phyloP scores from a whole-genome alignment of 805 yeast species.

The Pichia cephalocereana region DNA sequence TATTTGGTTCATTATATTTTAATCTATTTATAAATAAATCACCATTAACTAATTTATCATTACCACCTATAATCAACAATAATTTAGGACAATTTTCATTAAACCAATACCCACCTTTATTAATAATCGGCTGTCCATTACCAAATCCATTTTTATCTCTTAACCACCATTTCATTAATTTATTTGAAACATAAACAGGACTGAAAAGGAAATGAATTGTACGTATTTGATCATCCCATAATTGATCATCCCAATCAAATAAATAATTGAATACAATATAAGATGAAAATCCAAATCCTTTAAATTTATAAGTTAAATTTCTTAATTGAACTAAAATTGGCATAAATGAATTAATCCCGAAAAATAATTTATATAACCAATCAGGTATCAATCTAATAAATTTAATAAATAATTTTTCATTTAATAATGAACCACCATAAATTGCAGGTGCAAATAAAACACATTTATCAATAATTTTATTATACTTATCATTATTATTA shows the following conservation, averaged over 20 bases:
- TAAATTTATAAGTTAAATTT: conserved; percentile 34
- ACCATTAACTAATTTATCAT: conserved; percentile 75
- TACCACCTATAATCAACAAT: conserved; percentile 59
- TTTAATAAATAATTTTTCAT: conserved; percentile 50
- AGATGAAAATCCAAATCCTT: conserved; percentile 54
- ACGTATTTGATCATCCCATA: conserved; percentile 64
- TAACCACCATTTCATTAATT: conserved; percentile 91
- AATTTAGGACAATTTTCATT: conserved; percentile 44
- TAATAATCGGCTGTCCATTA: conserved; percentile 36
- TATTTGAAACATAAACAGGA: conserved; percentile 73
- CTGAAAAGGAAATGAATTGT: conserved; percentile 76
- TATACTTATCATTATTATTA: not conserved
- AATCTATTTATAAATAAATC: conserved; percentile 57
- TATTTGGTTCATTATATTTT: conserved; percentile 45
- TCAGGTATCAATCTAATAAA: conserved; percentile 49
- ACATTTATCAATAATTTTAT: conserved; percentile 42
- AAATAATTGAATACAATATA: conserved; percentile 80
- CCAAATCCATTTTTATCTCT: conserved; percentile 20
- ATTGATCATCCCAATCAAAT: conserved; percentile 76
- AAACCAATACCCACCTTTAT: conserved; percentile 49
- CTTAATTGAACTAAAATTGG: conserved; percentile 64
- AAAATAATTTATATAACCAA: conserved; percentile 37
- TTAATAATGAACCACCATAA: conserved; percentile 71
- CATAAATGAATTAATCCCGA: conserved; percentile 73
- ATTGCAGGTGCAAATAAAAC: conserved; percentile 86